These are phyloP conservation scores for Penicillium paradoxum DNA, from an alignment of 495 filamentous ascomycete species.

Conservation along the genomic window DNA sequence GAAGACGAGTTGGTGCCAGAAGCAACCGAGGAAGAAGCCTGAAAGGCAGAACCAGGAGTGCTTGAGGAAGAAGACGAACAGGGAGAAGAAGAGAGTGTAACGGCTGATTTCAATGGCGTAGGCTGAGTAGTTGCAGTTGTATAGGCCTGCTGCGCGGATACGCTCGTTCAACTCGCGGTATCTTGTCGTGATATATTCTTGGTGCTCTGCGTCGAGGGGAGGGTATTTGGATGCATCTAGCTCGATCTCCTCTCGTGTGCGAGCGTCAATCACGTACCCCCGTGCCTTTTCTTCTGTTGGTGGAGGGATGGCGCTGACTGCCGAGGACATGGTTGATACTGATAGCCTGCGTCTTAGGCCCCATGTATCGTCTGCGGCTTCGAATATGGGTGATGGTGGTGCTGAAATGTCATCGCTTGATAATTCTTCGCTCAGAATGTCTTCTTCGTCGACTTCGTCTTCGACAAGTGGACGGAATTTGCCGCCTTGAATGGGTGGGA, in stretches of 20 bases:
- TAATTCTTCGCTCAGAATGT: neutral
- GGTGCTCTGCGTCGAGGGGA: constrained; percentile 58
- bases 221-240: constrained; percentile 71
- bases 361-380: constrained; percentile 1
- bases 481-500: constrained; percentile 82
- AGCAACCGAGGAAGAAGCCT: constrained; percentile 64
- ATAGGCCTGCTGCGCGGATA: constrained; percentile 65
- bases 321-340: constrained; percentile 52
- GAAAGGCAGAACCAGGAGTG: constrained; percentile 29
- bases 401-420: constrained; percentile 11
- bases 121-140: constrained; percentile 72
- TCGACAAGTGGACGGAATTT: constrained; percentile 35
- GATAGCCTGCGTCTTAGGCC: constrained; percentile 12
- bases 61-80: constrained; percentile 44
- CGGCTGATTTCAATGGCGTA: constrained; percentile 64
- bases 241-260: constrained; percentile 64
- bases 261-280: constrained; percentile 50
- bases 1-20: constrained; percentile 91
- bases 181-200: constrained; percentile 65
- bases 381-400: constrained; percentile 16
- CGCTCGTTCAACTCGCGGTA: constrained; percentile 65
- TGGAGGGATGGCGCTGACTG: constrained; percentile 1
- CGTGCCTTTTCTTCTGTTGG: neutral
- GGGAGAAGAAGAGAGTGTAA: constrained; percentile 58
- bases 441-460: neutral